Evolutionary conservation across 805 yeast species (phyloP), one percentile per base, ranked within the genome.

Genomic region (Maudiozyma bulderi): DNA sequence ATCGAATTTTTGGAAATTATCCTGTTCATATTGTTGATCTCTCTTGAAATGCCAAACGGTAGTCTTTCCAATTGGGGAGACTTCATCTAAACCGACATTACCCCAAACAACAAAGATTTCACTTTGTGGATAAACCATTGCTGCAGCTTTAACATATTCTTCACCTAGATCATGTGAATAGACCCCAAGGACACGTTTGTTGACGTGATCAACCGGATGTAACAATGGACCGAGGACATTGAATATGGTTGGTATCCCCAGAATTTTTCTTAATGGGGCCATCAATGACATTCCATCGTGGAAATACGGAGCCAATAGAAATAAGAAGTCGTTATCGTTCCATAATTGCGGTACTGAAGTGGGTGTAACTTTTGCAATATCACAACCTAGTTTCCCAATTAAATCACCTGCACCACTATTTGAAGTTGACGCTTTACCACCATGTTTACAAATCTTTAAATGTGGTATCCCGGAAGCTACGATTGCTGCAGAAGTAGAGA

Each of bases 391-490:
- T 29, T 80, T 74, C 30, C 76, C 72, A 61, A 93, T 76, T 51
- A 93, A 71, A 63, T 93, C 99, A 5, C 96, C 97, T 1, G 97
- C 84, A 0, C 99, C 99, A 1, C 95, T 86, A 1, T 84, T 67
- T 0, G 96, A 87, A 0, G 98, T 89, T 0, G 96, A 81, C 0
- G 99, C 98, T 59, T 93, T 91, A 11, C 98, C 98, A 28, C 99
- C 99, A 65, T 93, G 99, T 53, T 93, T 93, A 62, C 95, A 86
- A 14, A 93, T 83, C 26, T 78, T 76, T 40, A 91, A 48, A 5
- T 78, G 76, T 5, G 63, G 57, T 73, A 88, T 84, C 7, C 99
- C 99, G 0, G 98, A 87, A 0, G 89, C 93, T 2, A 93, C 89
- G 44, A 93, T 88, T 1, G 97, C 97, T 1, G 96, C 74, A 2